Base-by-base conservation (phyloP, 805 yeast genomes). In the Saccharomycopsis selenospora region DNA sequence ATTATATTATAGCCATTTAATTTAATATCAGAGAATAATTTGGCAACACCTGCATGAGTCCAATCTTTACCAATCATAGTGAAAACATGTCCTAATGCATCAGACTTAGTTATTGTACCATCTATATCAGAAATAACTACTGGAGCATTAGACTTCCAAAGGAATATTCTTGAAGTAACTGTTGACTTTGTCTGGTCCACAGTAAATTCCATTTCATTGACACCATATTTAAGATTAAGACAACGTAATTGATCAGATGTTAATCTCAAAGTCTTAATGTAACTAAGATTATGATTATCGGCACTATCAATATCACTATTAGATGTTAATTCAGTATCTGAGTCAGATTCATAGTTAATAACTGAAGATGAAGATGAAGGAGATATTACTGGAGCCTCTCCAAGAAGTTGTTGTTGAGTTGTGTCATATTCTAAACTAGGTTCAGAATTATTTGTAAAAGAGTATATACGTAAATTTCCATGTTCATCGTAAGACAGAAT, bases 11-110 rank as follows among this genome's bases (percentile, higher is more conserved):
- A 93, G 0, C 99, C 98, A 61, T 93, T 93, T 50, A 75, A 67
- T 41, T 74, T 61, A 53, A 93, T 93, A 62, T 93, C 99, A n/a
- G 79, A 79, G 61, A 90, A 93, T 49, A 93, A 68, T 59, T 82
- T 81, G 2, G 97, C 96, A 36, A 93, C 99, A 27, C 99, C 99
- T 1, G 80, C 77, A 63, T 93, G 99, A 0, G 99, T 93, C 99
- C 99, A 93, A 68, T 93, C 99, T 57, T 88, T 77, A 3, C 99
- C 99, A 30, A 93, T 70, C 79, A 91, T 80, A 14, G 93, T 89
- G 64, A 93, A 70, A 2, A 93, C 91, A 65, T 93, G 99, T 2
- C 99, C 99, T 59, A 93, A 69, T 0, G 99, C 99, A 68, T 93
- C 99, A 0, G 97, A 89, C 65, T 89, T 90, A 14, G 99, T 93